Conservation (phyloP, 345 rosid genomes). For the Mangifera indica region DNA sequence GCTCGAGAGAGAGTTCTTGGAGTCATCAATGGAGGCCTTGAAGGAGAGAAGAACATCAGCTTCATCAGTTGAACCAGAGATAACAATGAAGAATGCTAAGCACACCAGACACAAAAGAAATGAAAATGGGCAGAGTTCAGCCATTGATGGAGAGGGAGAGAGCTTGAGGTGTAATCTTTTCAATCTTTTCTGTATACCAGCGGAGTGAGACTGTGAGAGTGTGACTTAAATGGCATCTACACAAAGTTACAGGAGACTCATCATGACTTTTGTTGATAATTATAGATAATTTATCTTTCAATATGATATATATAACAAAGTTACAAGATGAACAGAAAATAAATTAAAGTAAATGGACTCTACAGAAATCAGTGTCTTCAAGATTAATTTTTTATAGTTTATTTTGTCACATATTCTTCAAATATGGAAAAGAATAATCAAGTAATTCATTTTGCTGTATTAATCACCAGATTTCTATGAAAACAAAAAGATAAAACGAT, state of each 20-base stretch:
- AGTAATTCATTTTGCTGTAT: neutral
- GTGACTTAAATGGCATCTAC: conserved; percentile 6
- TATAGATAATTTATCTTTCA: too few relatives aligned
- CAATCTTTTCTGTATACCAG: conserved; percentile 25
- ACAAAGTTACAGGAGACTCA: conserved; percentile 1
- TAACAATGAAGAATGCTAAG: conserved; percentile 41
- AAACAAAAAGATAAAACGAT: conserved; percentile 7
- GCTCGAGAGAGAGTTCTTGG: conserved; percentile 59
- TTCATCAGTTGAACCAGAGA: conserved; percentile 53
- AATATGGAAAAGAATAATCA: conserved; percentile 10
- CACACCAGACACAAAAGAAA: conserved; percentile 32
- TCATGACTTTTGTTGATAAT: conserved; percentile 7
- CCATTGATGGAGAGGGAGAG: conserved; percentile 51
- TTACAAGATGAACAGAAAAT: neutral
- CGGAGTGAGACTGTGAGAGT: conserved; percentile 13
- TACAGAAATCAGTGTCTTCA: neutral
- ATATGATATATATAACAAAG: neutral
- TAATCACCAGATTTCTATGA: neutral
- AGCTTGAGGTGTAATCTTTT: conserved; percentile 20
- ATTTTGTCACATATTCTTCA: neutral
- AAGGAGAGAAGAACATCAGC: conserved; percentile 70
- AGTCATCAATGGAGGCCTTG: conserved; percentile 70
- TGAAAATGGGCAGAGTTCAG: conserved; percentile 36
- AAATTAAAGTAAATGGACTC: neutral
- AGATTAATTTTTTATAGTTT: neutral